These are phyloP conservation scores for Myriosclerotinia duriaeana DNA, from an alignment of 2,329 filamentous ascomycete species.

Conservation along the genomic window DNA sequence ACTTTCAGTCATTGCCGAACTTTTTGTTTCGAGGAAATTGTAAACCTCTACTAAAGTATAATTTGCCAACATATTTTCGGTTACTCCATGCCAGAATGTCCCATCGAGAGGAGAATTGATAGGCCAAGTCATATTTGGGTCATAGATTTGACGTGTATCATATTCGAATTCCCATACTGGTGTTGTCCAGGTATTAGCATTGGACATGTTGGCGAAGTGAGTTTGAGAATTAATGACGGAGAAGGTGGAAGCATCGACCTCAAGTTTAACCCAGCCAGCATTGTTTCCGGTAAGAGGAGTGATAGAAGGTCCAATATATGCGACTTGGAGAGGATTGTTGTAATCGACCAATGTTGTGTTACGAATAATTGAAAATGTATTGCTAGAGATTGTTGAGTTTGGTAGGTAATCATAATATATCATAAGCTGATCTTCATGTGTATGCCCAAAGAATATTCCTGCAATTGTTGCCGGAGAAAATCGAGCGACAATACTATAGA, in stretches of 20 bases:
- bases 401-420: slow-evolving; percentile 38
- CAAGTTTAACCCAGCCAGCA: slow-evolving; percentile 36
- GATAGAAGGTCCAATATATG: slow-evolving; percentile 37
- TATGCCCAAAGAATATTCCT: slow-evolving; percentile 42
- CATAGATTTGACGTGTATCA: slow-evolving; percentile 34
- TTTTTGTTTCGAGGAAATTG: slow-evolving; percentile 37
- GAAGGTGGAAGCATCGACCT: slow-evolving; percentile 37
- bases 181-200: slow-evolving; percentile 34
- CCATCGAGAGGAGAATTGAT: slow-evolving; percentile 35
- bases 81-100: slow-evolving; percentile 39
- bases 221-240: slow-evolving; percentile 37
- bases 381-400: slow-evolving; percentile 17
- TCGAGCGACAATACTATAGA: slow-evolving; percentile 37
- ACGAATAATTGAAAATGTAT: slow-evolving; percentile 3
- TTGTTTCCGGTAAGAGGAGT: slow-evolving; percentile 39
- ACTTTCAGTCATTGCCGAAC: slow-evolving; percentile 25
- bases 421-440: slow-evolving; percentile 41
- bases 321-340: slow-evolving; percentile 34
- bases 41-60: slow-evolving; percentile 35
- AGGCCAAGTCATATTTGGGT: slow-evolving; percentile 31
- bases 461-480: slow-evolving; percentile 36
- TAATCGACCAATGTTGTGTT: slow-evolving; percentile 36
- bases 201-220: slow-evolving; percentile 37
- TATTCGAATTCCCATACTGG: slow-evolving; percentile 40
- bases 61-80: slow-evolving; percentile 35